Evolutionary conservation across 2,329 filamentous ascomycete genomes (phyloP), one percentile per base, ranked within the genome.

Genomic region (Penicillium thymicola): DNA sequence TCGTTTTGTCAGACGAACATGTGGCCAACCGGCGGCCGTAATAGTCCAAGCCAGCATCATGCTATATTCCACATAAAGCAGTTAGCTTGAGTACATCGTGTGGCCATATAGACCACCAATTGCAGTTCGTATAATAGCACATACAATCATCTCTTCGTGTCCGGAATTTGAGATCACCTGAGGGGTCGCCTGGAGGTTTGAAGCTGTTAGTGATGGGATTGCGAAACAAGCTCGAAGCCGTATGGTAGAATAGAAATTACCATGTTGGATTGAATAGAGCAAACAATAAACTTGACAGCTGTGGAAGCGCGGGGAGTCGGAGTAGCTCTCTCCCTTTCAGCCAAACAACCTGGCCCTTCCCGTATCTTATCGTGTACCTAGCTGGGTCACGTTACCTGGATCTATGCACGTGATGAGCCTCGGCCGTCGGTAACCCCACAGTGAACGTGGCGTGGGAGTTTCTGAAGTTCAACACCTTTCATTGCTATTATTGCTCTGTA

Each of bases 81-180:
- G 45, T 63, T 41, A 62, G 61, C 18, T 40, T 21, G 16, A 42
- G 13, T 18, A 37, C 14, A 44, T 16, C 23, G 9, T 13, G n/a
- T n/a, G 13, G 53, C 30, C 21, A 23, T 16, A 21, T 43, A 34
- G 23, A 23, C 10, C 32, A 30, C n/a, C 53, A 59, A 60, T 60
- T 59, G 57, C 23, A 45, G 25, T 37, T 42, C 14, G n/a, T 25
- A 40, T 52, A 38, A 38, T 25, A 54, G 53, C 51, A 85, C 90
- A 71, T 92, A 97, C 93, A 84, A 99, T 97, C 93, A 97, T 97
- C 76, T 97, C 93, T 88, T 97, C 93, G 81, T 99, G 94, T 72
- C 89, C 89, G 60, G 88, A 89, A 76, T 90, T 92, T 64, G 88
- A 85, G 77, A 92, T 92, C 69, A 90, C 86, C 80, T 92, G 89